Base-by-base conservation (phyloP, 768 basidiomycete genomes). In the Strobilomyces dryophilus region DNA sequence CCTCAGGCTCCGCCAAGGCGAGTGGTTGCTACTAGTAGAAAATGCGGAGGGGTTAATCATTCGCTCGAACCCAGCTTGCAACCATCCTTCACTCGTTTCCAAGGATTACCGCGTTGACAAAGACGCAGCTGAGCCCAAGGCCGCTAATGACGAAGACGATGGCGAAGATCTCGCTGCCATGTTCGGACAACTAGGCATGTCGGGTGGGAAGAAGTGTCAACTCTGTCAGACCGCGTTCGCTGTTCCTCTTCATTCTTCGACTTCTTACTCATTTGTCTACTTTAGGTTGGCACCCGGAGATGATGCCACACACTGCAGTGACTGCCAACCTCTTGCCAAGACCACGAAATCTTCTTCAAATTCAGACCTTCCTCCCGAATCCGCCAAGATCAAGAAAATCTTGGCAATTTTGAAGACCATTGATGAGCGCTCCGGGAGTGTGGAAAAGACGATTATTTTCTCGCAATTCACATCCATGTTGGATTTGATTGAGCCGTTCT, bases 381-480 rank as follows among this genome's bases (percentile, higher is more conserved):
- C 91, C 8, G 85, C 95, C 18, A 99, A 99, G 71, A 90, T 92
- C 48, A 79, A 85, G 31, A 92, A 87, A 79, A 79, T 92, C 36
- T 61, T 97, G 45, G 78, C 87, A 61, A 69, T 98, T 10, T 73
- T 99, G 39, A 60, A 72, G 11, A 77, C 83, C 17, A 83, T 93
- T 48, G 79, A 85, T 15, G 71, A 76, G 45, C 76, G 81, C 47
- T 76, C 81, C 11, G 70, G 79, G 14, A 67, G 76, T 15, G 70
- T 74, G 55, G 92, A 97, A 66, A 99, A 98, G 79, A 95, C 94
- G 0, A 98, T 98, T 57, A 84, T 99, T 20, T 98, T 98, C 66
- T 94, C 92, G 0, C 95, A 97, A 64, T 92, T 92, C 57, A 98
- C 95, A 1, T 77, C 79, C 48, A 84, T 91, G 88, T 73, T 99